These are phyloP conservation scores for Botrytis aclada DNA, from an alignment of 2,329 filamentous ascomycete genomes.

Conservation along the genomic window DNA sequence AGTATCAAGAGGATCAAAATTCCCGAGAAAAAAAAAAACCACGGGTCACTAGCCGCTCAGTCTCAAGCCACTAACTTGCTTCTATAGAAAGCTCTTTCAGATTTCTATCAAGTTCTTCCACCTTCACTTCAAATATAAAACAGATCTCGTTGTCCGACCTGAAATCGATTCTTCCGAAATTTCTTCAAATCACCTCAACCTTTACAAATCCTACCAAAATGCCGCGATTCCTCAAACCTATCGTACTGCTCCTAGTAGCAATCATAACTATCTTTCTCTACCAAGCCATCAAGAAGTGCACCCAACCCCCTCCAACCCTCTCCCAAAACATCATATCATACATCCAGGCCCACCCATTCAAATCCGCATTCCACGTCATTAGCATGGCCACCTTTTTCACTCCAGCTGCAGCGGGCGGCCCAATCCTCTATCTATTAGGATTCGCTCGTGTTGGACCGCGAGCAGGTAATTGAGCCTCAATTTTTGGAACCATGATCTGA, in stretches of 20 bases:
- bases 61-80: neutral
- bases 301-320: neutral
- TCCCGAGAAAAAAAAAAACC: no score
- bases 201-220: neutral
- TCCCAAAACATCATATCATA: neutral
- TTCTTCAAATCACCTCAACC: neutral
- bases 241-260: neutral
- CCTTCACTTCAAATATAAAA: neutral
- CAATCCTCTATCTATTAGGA: neutral
- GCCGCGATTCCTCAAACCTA: neutral
- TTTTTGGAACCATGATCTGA: rapidly evolving
- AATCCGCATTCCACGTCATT: neutral
- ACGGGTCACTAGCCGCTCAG: neutral
- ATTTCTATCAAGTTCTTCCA: neutral
- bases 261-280: neutral
- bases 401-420: no score
- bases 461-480: neutral
- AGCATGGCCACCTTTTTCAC: no score
- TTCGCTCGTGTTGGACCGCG: neutral
- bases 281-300: neutral
- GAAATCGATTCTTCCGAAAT: neutral
- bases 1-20: no score
- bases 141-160: neutral
- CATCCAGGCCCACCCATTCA: neutral
- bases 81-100: neutral